Evolutionary conservation across 2,329 filamentous ascomycete species (phyloP), one percentile per base, ranked within the genome.

Genomic region (Graphiopsis chlorocephala): DNA sequence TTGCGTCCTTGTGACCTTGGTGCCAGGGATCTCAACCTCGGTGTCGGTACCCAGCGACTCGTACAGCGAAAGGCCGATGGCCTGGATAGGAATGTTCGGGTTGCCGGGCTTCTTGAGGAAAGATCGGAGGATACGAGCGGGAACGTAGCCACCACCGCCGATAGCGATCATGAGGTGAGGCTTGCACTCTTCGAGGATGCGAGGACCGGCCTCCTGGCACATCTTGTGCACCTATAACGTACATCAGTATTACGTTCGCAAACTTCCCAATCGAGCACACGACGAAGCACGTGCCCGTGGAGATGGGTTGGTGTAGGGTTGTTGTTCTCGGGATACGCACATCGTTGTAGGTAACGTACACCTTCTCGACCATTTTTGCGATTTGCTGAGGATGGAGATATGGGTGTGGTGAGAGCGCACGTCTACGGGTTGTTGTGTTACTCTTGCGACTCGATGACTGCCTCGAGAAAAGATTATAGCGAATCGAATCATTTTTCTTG

Each of bases 121-220:
- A 23, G 95, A 98, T 83, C 95, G 92, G 69, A 99, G 87, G 78
- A 99, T 99, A 73, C 95, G 91, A 53, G 95, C 95, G 67, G 95
- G 95, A 47, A 99, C 93, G 80, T 97, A 99, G 74, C 95, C 95
- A 73, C 95, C 95, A 70, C 95, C 95, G 73, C 95, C 95, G 78
- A 98, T 98, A 77, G 95, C 95, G 79, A 99, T 96, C 86, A 99
- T 97, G 72, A 99, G 90, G 79, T 97, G 92, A 45, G 95, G 95
- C 77, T 92, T 86, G 84, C 97, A 93, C 17, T 91, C 87, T 76
- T 88, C 83, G 73, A 99, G 88, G 78, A 98, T 96, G 72, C 84
- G 83, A 69, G 87, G 85, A 45, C 93, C 95, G 20, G 92, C 88
- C 76, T 90, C 85, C 81, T 97, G 91, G 84, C 95, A 99, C 77